Percentiles rank a stretch among this genome's conserved stretches.
Conservation (phyloP, 495 filamentous ascomycete genomes). For the Xylaria palmicola region DNA sequence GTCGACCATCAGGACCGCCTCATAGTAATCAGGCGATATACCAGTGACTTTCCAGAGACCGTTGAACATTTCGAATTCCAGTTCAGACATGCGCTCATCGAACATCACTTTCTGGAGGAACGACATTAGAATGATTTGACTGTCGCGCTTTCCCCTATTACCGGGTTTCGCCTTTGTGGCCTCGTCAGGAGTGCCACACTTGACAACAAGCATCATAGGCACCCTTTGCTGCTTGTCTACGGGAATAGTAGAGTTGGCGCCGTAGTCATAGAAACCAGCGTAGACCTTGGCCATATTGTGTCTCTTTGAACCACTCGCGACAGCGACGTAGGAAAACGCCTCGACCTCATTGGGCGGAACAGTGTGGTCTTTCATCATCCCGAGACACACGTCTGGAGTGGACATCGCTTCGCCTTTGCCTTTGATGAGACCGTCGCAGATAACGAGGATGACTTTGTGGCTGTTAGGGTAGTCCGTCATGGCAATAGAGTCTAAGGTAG, state of each 20-base stretch:
- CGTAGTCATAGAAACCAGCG: constrained; percentile 97
- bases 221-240: constrained; percentile 91
- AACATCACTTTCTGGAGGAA: constrained; percentile 99
- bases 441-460: constrained; percentile 92
- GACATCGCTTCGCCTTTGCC: constrained; percentile 84
- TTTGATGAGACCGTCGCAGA: constrained; percentile 98
- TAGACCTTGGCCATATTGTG: constrained; percentile 99
- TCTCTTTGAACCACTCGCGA: constrained; percentile 91
- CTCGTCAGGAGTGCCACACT: constrained; percentile 92
- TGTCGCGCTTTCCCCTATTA: constrained; percentile 97
- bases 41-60: constrained; percentile 98
- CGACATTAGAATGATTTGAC: constrained; percentile 98
- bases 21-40: constrained; percentile 96
- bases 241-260: constrained; percentile 73
- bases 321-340: constrained; percentile 93
- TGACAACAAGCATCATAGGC: constrained; percentile 98
- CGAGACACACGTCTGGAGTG: constrained; percentile 85
- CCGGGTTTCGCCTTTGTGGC: constrained; percentile 78
- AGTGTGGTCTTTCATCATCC: constrained; percentile 93
- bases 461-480: constrained; percentile 99
- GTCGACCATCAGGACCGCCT: constrained; percentile 97
- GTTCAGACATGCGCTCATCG: constrained; percentile 98
- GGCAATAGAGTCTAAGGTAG: constrained; percentile 93
- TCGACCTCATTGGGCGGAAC: constrained; percentile 75
- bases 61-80: constrained; percentile 99